These are phyloP conservation scores for Alternaria triticimaculans DNA, from an alignment of 2,329 filamentous ascomycete genomes.

Conservation along the genomic window DNA sequence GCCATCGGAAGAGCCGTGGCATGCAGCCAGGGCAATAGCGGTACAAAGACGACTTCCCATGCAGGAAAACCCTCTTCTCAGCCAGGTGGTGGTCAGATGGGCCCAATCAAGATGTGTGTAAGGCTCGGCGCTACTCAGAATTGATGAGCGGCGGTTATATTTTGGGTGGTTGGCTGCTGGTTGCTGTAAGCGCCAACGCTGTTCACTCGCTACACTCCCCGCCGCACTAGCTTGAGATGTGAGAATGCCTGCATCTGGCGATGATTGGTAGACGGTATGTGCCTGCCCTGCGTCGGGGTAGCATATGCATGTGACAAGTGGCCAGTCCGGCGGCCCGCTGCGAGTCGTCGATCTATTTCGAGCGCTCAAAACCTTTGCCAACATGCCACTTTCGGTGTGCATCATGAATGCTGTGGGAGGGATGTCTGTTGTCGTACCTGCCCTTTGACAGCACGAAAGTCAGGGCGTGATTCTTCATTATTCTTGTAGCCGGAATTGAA, in stretches of 20 bases:
- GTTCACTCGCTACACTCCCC: slow-evolving; percentile 36
- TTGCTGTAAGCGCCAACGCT: slow-evolving; percentile 46
- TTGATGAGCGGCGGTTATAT: slow-evolving; percentile 44
- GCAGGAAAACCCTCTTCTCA: slow-evolving; percentile 39
- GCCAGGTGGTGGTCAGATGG: slow-evolving; percentile 29
- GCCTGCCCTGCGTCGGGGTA: slow-evolving; percentile 37
- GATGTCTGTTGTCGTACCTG: slow-evolving; percentile 15
- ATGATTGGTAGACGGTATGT: slow-evolving; percentile 39
- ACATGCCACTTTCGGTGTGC: slow-evolving; percentile 13
- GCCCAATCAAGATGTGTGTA: slow-evolving; percentile 42
- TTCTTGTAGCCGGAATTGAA: background rate
- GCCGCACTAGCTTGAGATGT: slow-evolving; percentile 27
- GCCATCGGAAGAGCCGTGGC: slow-evolving; percentile 19
- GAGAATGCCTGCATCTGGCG: slow-evolving; percentile 13
- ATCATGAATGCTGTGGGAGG: slow-evolving; percentile 20
- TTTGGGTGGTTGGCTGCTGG: slow-evolving; percentile 43
- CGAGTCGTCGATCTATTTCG: slow-evolving; percentile 45
- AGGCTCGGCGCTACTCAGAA: slow-evolving; percentile 41
- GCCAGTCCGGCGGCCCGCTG: slow-evolving; percentile 36
- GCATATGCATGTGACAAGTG: slow-evolving; percentile 41
- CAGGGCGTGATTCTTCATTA: background rate
- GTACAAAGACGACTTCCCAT: slow-evolving; percentile 39
- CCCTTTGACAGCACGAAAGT: background rate
- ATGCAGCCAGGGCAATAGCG: slow-evolving; percentile 39
- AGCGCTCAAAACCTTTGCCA: slow-evolving; percentile 21